phyloP scores from a whole-genome alignment of 352 stramenopile genomes.

The Thalassiosira ordinaria region DNA sequence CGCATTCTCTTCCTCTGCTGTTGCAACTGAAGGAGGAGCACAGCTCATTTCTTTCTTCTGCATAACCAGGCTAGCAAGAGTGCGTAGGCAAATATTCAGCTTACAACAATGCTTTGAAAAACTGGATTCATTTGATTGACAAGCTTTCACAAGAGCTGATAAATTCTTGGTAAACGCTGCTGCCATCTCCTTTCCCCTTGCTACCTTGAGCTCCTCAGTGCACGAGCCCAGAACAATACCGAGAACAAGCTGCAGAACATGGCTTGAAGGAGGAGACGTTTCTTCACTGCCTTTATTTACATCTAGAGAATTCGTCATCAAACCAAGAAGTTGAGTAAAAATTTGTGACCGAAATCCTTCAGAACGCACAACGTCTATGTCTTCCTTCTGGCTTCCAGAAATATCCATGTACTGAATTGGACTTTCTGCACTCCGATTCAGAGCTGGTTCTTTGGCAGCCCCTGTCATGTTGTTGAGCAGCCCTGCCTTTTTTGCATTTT shows the following conservation, averaged over 20 bases:
- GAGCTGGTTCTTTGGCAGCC: slow-evolving; percentile 7
- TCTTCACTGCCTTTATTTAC: slow-evolving; percentile 21
- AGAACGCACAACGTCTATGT: slow-evolving; percentile 43
- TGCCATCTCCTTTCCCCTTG: slow-evolving; percentile 61
- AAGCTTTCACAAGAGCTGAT: slow-evolving; percentile 35
- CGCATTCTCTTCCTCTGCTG: slow-evolving; percentile 32
- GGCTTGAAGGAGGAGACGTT: slow-evolving; percentile 27
- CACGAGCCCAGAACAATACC: slow-evolving; percentile 61
- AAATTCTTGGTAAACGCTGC: slow-evolving; percentile 57
- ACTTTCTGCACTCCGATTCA: slow-evolving; percentile 27
- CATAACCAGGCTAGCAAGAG: slow-evolving; percentile 50
- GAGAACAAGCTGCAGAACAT: slow-evolving; percentile 65
- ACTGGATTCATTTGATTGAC: slow-evolving; percentile 40
- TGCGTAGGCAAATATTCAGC: slow-evolving; percentile 53
- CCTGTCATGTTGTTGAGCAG: slow-evolving; percentile 43
- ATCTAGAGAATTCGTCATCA: slow-evolving; percentile 38
- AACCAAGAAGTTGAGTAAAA: slow-evolving; percentile 55
- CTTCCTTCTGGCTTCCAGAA: slow-evolving; percentile 19
- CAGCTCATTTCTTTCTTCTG: slow-evolving; percentile 50
- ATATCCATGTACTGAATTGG: slow-evolving; percentile 9
- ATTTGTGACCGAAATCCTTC: slow-evolving; percentile 54
- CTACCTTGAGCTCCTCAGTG: slow-evolving; percentile 50
- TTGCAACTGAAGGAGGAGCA: slow-evolving; percentile 12
- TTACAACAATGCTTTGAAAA: slow-evolving; percentile 43
- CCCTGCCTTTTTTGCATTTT: slow-evolving; percentile 50